phyloP scores from a whole-genome alignment of 352 stramenopile species.

The Pythium sukuiense region DNA sequence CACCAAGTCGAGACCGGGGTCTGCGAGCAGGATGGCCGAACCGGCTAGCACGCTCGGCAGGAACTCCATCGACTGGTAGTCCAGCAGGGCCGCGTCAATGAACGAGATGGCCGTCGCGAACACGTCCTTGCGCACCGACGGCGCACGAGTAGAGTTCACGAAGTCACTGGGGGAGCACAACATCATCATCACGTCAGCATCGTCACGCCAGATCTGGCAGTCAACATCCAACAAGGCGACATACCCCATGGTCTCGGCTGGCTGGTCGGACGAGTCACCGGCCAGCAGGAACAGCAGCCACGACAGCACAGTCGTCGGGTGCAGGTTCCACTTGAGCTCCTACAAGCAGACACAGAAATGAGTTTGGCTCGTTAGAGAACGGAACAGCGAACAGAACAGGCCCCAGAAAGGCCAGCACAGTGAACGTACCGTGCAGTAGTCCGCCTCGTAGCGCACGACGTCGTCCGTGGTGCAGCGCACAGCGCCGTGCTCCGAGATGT shows the following conservation, averaged over 20 bases:
- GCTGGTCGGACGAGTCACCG: constrained; percentile 62
- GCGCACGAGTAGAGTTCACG: constrained; percentile 54
- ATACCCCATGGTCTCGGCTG: constrained; percentile 67
- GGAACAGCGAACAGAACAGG: constrained; percentile 11
- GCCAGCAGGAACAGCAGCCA: constrained; percentile 80
- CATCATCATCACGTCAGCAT: constrained; percentile 1
- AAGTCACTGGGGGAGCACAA: constrained; percentile 45
- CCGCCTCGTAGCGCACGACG: constrained; percentile 55
- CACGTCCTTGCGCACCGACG: constrained; percentile 70
- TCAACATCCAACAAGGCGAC: background rate
- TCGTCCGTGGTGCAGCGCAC: constrained; percentile 49
- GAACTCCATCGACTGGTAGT: constrained; percentile 77
- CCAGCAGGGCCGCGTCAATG: constrained; percentile 73
- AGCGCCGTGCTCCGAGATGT: constrained; percentile 49
- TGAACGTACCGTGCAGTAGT: constrained; percentile 60
- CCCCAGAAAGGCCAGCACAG: constrained; percentile 1
- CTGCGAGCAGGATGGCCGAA: constrained; percentile 66
- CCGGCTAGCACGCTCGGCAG: constrained; percentile 76
- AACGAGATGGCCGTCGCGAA: constrained; percentile 67
- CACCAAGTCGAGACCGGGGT: constrained; percentile 65
- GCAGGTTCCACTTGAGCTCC: constrained; percentile 83
- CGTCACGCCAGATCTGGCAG: background rate
- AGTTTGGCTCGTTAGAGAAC: background rate
- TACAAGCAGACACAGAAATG: constrained; percentile 24
- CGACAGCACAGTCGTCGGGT: constrained; percentile 69